Evolutionary conservation across 2,329 filamentous ascomycete genomes (phyloP), one percentile per base, ranked within the genome.

Genomic region (Magnaporthiopsis incrustans): DNA sequence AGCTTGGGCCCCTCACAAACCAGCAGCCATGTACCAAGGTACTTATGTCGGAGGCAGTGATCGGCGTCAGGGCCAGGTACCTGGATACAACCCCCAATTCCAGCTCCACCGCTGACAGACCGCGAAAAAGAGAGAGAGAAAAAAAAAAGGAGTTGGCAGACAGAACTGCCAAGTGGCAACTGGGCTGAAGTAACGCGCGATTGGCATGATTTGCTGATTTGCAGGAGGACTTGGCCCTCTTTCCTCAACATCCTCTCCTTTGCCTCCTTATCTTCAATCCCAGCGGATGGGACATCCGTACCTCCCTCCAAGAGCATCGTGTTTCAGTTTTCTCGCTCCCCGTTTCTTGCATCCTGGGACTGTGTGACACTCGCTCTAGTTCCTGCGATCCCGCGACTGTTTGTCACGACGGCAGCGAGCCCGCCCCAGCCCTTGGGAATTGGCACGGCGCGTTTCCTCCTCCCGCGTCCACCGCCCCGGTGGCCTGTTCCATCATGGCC

Each of bases 401-500:
- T n/a, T n/a, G n/a, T n/a, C n/a, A n/a, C n/a, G n/a, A n/a, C n/a
- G n/a, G 38, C 38, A 25, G 44, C 22, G 18, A 53, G n/a, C n/a
- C 44, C 18, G 14, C 22, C 44, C 15, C 38, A 50, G 33, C 38
- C 38, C 38, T 50, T 50, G 38, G 38, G 38, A 50, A 50, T 50
- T 50, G 38, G 38, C 38, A 50, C 38, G 38, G 38, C 38, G 8
- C 38, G 15, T 18, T 22, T 5, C 15, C 38, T 22, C 18, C 15
- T 8, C 15, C 15, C n/a, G 25, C 14, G 25, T 59, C 65, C 38
- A 50, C 38, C 18, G 5, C 38, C 44, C 44, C n/a, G 11, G 44
- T 25, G 44, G 64, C 66, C 70, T 73, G 75, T 53, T 53, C 22
- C 44, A 25, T 67, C 73, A 83, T 83, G 81, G 78, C 77, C 70